Base-by-base conservation (phyloP, 768 basidiomycete species). In the Hydnomerulius pinastri region DNA sequence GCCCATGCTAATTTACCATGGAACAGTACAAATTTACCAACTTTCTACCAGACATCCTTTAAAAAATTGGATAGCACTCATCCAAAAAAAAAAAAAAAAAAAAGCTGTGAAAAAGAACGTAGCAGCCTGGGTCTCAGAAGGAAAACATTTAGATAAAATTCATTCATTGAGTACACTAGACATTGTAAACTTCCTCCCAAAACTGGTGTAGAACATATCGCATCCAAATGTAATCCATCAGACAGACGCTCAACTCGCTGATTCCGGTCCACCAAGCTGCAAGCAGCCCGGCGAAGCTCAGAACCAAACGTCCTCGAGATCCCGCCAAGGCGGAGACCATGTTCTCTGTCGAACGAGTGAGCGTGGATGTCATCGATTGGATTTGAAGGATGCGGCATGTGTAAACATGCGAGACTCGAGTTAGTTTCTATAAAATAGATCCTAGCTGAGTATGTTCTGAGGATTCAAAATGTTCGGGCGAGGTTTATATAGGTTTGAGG, bases 351-450 rank as follows among this genome's bases (percentile, higher is more conserved):
- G 67, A 73, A 84, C 80, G 82, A 79, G 80, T 63, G 78, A 77
- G 78, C 73, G 79, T 78, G 60, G 47, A 71, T 74, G 74, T 85
- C 83, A 85, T 85, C 83, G 78, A 80, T 69, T 80, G 81, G 78
- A 84, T 76, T 77, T 81, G 77, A 83, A 81, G 76, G 72, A 78
- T 78, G 78, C 65, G 82, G 82, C 83, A 85, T 82, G 81, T 77
- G 74, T 83, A 82, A 82, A 83, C 81, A 83, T 85, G 83, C 83
- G 79, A 83, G 81, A 85, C 81, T 82, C 82, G 80, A 70, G 83
- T 83, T 79, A 83, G 82, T 81, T 81, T 80, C 83, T 85, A 81
- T 83, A 82, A 65, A 84, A 85, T 80, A 85, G 82, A 85, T 84
- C 82, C 82, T 85, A 81, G 78, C 80, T 81, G 83, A 84, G 83